phyloP scores from a whole-genome alignment of 1,284 basidiomycete species.

The Porodaedalea pini region DNA sequence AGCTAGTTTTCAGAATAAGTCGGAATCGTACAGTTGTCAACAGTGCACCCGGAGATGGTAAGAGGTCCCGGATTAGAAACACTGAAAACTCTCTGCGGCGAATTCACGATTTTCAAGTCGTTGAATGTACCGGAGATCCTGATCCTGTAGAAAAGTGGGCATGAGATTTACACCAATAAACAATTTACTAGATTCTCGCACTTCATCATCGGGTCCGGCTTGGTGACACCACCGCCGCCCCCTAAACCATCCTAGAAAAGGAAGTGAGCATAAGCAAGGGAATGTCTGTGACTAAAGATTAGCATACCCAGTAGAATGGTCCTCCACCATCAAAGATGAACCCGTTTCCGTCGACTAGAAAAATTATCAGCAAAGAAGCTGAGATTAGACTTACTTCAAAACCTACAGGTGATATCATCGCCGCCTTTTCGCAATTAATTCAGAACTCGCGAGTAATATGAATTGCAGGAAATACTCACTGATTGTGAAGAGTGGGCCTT shows the following conservation, averaged over 20 bases:
- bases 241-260: background rate
- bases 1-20: too few species aligned
- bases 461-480: conserved; percentile 11
- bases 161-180: background rate
- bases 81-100: conserved; percentile 34
- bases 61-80: conserved; percentile 33
- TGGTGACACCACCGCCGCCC: conserved; percentile 24
- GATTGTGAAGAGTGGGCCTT: conserved; percentile 33
- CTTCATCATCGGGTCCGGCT: conserved; percentile 26
- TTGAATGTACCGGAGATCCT: conserved; percentile 49
- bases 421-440: conserved; percentile 24
- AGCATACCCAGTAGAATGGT: conserved; percentile 36
- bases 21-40: conserved; percentile 10
- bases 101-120: conserved; percentile 39
- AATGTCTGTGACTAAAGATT: background rate
- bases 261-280: background rate
- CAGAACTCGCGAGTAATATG: background rate
- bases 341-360: conserved; percentile 38
- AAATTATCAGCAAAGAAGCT: background rate
- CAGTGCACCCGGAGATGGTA: conserved; percentile 30
- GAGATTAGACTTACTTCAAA: background rate
- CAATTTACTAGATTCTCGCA: conserved; percentile 21
- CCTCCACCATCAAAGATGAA: conserved; percentile 40
- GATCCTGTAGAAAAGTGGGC: conserved; percentile 35
- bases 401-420: conserved; percentile 30